A percentile compares a stretch with the other conserved stretches of the same genome.
These are phyloP conservation scores for Testicularia cyperi DNA, from an alignment of 1,284 basidiomycete genomes.

Conservation along the genomic window DNA sequence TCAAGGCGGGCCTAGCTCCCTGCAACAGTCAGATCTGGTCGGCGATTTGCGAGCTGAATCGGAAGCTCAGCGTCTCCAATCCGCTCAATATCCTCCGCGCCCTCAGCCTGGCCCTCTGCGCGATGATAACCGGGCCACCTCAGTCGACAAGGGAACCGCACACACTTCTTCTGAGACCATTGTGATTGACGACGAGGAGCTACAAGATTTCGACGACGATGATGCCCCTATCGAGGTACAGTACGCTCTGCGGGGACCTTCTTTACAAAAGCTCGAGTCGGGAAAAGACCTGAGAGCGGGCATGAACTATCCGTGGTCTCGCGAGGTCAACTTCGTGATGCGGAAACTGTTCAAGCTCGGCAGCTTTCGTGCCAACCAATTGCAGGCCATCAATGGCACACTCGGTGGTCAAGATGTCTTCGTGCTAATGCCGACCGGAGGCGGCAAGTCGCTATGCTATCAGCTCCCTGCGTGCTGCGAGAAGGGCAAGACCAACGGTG, in stretches of 20 bases:
- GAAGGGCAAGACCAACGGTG: constrained; percentile 71
- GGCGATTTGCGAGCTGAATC: too few species aligned
- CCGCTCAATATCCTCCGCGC: too few species aligned
- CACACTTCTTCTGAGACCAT: too few species aligned
- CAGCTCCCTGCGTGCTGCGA: constrained; percentile 79
- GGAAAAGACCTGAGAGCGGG: not conserved
- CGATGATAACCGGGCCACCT: too few species aligned
- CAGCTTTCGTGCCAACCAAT: constrained; percentile 78
- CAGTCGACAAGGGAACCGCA: too few species aligned
- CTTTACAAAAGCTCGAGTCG: constrained; percentile 10
- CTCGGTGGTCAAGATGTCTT: constrained; percentile 83
- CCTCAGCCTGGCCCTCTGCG: too few species aligned
- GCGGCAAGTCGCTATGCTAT: constrained; percentile 75
- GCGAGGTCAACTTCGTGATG: constrained; percentile 70
- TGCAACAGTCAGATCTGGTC: too few species aligned
- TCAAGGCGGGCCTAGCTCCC: too few species aligned
- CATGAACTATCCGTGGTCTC: constrained; percentile 62
- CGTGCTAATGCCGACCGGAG: constrained; percentile 94
- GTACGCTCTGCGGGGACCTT: constrained; percentile 18
- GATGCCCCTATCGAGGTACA: constrained; percentile 11
- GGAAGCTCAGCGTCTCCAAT: too few species aligned
- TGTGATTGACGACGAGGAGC: not conserved
- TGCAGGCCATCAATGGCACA: constrained; percentile 80
- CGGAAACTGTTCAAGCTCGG: constrained; percentile 70
- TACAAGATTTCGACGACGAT: constrained; percentile 9